A percentile compares a stretch with the other conserved stretches of the same genome.
Conservation (phyloP, 1,139 yeast species). For the Wickerhamomyces sp. region DNA sequence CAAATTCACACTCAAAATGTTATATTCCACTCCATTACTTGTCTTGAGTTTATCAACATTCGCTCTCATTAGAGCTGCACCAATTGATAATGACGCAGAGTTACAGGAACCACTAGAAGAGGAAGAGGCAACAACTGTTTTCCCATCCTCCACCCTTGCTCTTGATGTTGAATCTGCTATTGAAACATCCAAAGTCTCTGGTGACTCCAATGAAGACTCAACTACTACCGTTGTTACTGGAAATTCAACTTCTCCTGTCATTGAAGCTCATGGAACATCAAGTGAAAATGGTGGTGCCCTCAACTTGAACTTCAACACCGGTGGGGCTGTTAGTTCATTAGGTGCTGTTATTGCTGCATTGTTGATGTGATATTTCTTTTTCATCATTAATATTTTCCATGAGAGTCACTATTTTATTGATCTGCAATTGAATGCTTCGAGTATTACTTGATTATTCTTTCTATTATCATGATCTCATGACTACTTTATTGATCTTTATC, state of each 20-base stretch:
- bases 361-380: background rate
- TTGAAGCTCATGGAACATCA: background rate
- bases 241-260: background rate
- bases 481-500: too few relatives aligned
- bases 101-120: too few relatives aligned
- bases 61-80: background rate
- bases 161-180: background rate
- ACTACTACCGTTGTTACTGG: background rate
- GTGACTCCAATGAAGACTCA: background rate
- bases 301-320: background rate
- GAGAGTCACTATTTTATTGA: too few relatives aligned
- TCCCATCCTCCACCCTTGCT: constrained; percentile 1
- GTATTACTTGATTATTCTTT: too few relatives aligned
- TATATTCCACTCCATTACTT: background rate
- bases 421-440: too few relatives aligned
- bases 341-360: background rate
- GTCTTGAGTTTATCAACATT: background rate
- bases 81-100: constrained; percentile 15
- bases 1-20: background rate
- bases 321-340: background rate
- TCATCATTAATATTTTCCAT: background rate
- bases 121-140: constrained; percentile 14
- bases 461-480: background rate
- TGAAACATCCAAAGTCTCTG: background rate
- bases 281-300: background rate